These are phyloP conservation scores for Nakataea oryzae DNA, from an alignment of 2,329 filamentous ascomycete genomes.

Conservation along the genomic window DNA sequence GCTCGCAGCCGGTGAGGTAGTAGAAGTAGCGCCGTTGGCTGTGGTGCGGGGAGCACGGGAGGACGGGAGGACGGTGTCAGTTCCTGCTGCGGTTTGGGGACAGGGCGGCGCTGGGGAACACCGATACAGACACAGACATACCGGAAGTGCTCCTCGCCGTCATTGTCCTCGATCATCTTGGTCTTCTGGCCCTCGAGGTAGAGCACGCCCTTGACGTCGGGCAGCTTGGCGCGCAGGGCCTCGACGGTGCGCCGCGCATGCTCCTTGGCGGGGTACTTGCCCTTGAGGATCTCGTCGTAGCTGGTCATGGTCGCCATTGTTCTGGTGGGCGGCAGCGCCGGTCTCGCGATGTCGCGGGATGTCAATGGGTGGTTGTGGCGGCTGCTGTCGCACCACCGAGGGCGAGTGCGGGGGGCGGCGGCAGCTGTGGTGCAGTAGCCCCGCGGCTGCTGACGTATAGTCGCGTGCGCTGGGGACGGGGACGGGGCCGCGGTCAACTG, in stretches of 20 bases:
- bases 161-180: slow-evolving; percentile 79
- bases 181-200: slow-evolving; percentile 83
- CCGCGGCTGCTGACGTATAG: neutral
- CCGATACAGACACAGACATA: slow-evolving; percentile 22
- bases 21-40: slow-evolving; percentile 90
- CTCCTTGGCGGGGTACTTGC: slow-evolving; percentile 72
- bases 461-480: neutral
- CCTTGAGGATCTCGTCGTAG: slow-evolving; percentile 43
- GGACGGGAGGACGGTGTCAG: neutral
- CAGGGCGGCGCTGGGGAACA: neutral
- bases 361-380: neutral
- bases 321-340: neutral
- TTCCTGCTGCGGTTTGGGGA: neutral
- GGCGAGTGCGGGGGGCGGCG: neutral
- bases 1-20: slow-evolving; percentile 78
- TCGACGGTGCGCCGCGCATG: slow-evolving; percentile 79
- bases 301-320: slow-evolving; percentile 10
- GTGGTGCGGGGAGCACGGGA: slow-evolving; percentile 3
- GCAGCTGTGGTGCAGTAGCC: neutral
- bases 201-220: slow-evolving; percentile 59
- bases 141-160: slow-evolving; percentile 73
- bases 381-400: neutral
- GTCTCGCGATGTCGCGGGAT: neutral
- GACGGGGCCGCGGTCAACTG: neutral
- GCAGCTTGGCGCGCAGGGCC: slow-evolving; percentile 58